Base-by-base conservation (phyloP, 2,329 filamentous ascomycete genomes). In the Grosmannia serpens region DNA sequence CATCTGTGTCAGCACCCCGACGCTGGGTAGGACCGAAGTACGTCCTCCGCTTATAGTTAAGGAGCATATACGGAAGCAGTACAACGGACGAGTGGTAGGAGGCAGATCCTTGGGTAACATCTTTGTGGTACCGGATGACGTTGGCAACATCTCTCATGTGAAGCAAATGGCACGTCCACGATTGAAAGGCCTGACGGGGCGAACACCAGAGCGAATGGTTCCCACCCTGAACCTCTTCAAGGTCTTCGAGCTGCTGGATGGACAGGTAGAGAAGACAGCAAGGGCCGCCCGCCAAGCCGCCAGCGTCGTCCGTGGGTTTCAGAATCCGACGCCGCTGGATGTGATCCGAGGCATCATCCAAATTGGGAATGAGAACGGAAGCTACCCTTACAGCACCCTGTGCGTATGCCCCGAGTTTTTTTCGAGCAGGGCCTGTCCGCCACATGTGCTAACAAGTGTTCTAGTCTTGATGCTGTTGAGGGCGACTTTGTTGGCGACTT, bases 121-220 rank as follows among this genome's bases (percentile, higher is more conserved):
- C 67, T 60, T 66, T 72, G 57, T 62, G 67, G 50, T 75, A 66
- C 55, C 73, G 67, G 68, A 72, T 66, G 60, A 75, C 75, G 65
- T 80, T 72, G 64, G 69, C 68, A 59, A 72, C 55, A 57, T 6
- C 57, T 60, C 22, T 2, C 26, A 15, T 4, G 50, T 38, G 29
- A 46, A 20, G 17, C 33, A 31, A 15, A 49, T 27, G 44, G 13
- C 20, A 41, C 29, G 33, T 8, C 52, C n/a, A 17, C 24, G 11
- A 41, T 8, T 9, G 22, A 33, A 17, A 47, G 41, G 41, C 17
- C 20, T 31, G 27, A 17, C 22, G 27, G 10, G 3, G 15, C 50
- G 6, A 22, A n/a, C 20, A n/a, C 15, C 22, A 44, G 13, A 44
- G 17, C 26, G 13, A 3, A n/a, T 5, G 5, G 13, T 60, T 3